Conservation (phyloP, 805 yeast species). For the Candida maris region DNA sequence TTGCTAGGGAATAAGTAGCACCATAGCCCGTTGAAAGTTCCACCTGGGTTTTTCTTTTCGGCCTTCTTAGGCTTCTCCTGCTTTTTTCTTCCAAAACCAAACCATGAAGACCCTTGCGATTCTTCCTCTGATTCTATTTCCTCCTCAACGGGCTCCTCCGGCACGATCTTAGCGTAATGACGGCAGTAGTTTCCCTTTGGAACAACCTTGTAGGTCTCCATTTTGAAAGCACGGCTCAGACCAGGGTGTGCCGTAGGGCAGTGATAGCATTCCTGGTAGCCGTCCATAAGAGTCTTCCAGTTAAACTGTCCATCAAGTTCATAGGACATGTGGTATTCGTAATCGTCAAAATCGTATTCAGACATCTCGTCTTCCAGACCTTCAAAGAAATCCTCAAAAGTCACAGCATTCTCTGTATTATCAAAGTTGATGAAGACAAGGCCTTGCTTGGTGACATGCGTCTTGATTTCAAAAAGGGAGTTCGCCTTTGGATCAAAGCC, state of each 20-base stretch:
- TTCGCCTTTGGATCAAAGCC: conserved; percentile 56
- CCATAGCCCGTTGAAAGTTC: conserved; percentile 61
- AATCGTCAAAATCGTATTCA: conserved; percentile 57
- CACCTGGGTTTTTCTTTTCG: conserved; percentile 49
- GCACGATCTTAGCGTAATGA: conserved; percentile 54
- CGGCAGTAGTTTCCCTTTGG: conserved; percentile 58
- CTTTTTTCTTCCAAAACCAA: conserved; percentile 44
- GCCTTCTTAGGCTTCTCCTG: conserved; percentile 20
- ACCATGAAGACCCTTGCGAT: conserved; percentile 55
- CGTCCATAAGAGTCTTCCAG: conserved; percentile 67
- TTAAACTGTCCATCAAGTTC: conserved; percentile 61
- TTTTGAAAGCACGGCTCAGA: conserved; percentile 50
- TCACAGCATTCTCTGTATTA: conserved; percentile 37
- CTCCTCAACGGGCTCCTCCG: conserved; percentile 32
- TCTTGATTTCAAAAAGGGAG: conserved; percentile 50
- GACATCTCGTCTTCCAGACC: conserved; percentile 51
- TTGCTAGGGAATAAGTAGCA: conserved; percentile 57
- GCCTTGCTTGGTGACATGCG: conserved; percentile 55
- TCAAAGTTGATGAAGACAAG: conserved; percentile 56
- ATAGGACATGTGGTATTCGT: conserved; percentile 62
- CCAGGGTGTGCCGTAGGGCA: conserved; percentile 70
- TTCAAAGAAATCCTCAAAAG: conserved; percentile 50
- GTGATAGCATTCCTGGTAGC: conserved; percentile 65
- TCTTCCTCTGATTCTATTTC: conserved; percentile 32
- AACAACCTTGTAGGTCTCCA: conserved; percentile 63